Conservation (phyloP, 495 filamentous ascomycete genomes). For the Letharia columbiana region DNA sequence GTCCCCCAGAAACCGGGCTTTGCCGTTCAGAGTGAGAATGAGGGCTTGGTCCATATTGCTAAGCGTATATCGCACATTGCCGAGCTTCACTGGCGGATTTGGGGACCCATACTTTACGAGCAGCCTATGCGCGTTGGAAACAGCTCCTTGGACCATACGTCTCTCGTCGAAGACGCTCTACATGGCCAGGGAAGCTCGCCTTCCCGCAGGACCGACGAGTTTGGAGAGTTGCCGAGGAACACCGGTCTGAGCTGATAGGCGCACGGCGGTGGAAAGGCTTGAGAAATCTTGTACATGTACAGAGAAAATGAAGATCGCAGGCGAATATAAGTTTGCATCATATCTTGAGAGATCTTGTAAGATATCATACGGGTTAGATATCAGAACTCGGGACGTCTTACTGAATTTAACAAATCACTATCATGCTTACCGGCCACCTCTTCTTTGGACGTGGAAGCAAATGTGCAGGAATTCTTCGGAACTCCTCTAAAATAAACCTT, state of each 20-base stretch:
- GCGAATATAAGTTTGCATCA: not conserved
- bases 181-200: not conserved
- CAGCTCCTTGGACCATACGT: not conserved
- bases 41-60: constrained; percentile 42
- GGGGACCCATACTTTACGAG: constrained; percentile 61
- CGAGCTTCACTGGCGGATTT: constrained; percentile 79
- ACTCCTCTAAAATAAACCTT: not conserved
- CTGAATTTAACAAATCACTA: not conserved
- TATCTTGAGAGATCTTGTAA: not conserved
- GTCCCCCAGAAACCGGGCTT: not conserved
- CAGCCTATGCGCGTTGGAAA: not conserved
- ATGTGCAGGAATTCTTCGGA: not conserved
- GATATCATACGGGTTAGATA: not conserved
- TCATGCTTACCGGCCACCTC: not conserved
- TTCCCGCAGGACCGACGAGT: not conserved
- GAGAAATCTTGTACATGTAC: not conserved
- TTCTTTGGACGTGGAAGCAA: not conserved
- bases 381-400: not conserved
- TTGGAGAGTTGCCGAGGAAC: not conserved
- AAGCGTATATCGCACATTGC: constrained; percentile 69
- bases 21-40: not conserved
- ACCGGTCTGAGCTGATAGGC: not conserved
- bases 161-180: not conserved
- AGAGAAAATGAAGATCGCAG: not conserved
- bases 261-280: not conserved